Base-by-base conservation (phyloP, 148 eudicot species). In the Spergularia bocconei region DNA sequence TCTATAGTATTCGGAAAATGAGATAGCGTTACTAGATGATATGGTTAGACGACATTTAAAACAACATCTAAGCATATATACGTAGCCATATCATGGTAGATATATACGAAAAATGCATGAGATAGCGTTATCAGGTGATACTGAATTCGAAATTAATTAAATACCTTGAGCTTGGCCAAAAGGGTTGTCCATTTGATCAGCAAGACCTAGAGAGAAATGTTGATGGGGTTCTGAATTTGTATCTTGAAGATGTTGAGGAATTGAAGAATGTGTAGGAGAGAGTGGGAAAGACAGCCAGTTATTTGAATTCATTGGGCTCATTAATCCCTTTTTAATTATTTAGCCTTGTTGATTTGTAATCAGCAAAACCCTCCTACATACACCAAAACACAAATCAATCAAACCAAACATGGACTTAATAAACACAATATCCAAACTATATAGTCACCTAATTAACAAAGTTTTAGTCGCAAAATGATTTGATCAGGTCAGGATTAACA, bases 221-320 rank as follows among this genome's bases (percentile, higher is more conserved):
- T 69, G 72, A 69, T 52, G 72, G 14, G 59, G 23, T 52, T 69
- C 60, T 15, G 72, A 25, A 69, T 53, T 25, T 52, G 72, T 14
- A 56, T 70, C 53, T 67, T 88, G 88, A 69, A 89, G 84, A 73
- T 84, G 88, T 20, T 86, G 47, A 62, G 83, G 88, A 57, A 92
- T 79, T 51, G 96, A 89, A 59, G 94, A 75, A 65, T 93, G 88
- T 38, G 87, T 80, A 7, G 98, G 98, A 57, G 97, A 93, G 38
- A 93, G 87, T 36, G 98, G 98, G 77, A 93, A 93, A 0, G 98
- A 91, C 15, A 93, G 87, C 98, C 98, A 93, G 73, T 93, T 93
- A 80, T 91, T 91, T 83, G 98, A 87, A 84, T 91, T 91, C 98
- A 93, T 93, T 69, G 79, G 77, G 17, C 81, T 70, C 60, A 72